Conservation (phyloP, 305 asterid species). For the Solanum hybrid region DNA sequence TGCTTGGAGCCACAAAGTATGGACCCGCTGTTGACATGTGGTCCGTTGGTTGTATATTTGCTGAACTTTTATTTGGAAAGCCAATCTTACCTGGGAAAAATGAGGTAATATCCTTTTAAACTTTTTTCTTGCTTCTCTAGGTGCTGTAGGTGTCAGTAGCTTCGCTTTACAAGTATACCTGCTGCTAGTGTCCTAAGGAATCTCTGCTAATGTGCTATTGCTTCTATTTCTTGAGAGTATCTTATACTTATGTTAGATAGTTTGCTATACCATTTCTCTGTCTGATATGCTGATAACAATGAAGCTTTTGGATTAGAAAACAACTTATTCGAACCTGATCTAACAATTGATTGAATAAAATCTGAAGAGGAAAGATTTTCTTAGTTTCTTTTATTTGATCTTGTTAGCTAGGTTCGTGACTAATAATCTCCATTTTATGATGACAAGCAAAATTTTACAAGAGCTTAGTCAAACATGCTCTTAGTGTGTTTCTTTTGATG, state of each 20-base stretch:
- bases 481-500: too few species aligned
- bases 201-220: not conserved
- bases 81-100: constrained; percentile 80
- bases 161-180: not conserved
- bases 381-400: too few species aligned
- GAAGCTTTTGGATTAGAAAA: not conserved
- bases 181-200: not conserved
- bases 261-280: not conserved
- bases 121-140: not conserved
- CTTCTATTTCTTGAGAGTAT: not conserved
- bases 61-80: constrained; percentile 80
- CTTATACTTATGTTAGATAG: not conserved
- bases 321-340: not conserved
- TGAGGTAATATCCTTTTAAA: constrained; percentile 48
- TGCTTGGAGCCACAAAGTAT: constrained; percentile 93
- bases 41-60: constrained; percentile 98
- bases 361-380: too few species aligned
- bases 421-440: too few species aligned
- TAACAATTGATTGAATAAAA: too few species aligned
- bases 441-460: too few species aligned
- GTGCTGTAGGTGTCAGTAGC: not conserved
- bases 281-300: not conserved
- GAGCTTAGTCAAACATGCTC: too few species aligned
- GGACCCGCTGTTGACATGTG: constrained; percentile 99
- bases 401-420: too few species aligned